Percentiles rank a stretch among this genome's conserved stretches.
phyloP scores from a whole-genome alignment of 768 basidiomycete species.

The Cantharellus anzutake region DNA sequence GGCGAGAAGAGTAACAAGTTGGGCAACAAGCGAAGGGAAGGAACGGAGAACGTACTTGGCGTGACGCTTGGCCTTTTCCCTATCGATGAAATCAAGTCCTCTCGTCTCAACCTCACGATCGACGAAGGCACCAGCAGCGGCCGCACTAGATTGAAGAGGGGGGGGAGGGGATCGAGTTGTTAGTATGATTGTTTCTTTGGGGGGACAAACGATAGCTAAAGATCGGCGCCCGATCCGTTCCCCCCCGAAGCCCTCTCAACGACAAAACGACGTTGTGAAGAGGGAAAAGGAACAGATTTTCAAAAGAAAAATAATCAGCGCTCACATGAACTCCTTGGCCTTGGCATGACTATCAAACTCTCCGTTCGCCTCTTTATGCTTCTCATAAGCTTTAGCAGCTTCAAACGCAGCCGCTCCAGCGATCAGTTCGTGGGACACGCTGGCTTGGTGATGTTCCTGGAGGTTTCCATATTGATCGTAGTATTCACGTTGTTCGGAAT shows the following conservation, averaged over 20 bases:
- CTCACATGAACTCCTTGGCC: constrained; percentile 36
- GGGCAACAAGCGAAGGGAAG: too few species aligned
- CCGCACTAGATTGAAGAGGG: too few species aligned
- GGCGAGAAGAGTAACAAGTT: too few species aligned
- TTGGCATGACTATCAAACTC: constrained; percentile 28
- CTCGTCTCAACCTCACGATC: constrained; percentile 38
- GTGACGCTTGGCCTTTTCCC: constrained; percentile 6
- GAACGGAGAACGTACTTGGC: constrained; percentile 1
- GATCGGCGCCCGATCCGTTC: too few species aligned
- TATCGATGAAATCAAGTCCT: constrained; percentile 14
- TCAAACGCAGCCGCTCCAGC: constrained; percentile 23
- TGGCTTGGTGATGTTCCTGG: background rate
- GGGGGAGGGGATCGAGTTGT: too few species aligned
- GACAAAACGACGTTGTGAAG: too few species aligned
- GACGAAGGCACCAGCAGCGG: constrained; percentile 22
- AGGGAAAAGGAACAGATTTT: too few species aligned
- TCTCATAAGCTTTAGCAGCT: constrained; percentile 43
- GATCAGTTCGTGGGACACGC: constrained; percentile 43
- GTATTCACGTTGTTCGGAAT: background rate
- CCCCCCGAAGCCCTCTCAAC: too few species aligned
- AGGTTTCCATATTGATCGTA: background rate
- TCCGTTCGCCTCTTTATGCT: constrained; percentile 33
- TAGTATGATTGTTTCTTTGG: too few species aligned
- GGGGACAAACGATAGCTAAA: too few species aligned
- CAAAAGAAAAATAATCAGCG: too few species aligned